Evolutionary conservation across 306 rosid species (phyloP).

Genomic region (Cotoneaster glaucophyllus): DNA sequence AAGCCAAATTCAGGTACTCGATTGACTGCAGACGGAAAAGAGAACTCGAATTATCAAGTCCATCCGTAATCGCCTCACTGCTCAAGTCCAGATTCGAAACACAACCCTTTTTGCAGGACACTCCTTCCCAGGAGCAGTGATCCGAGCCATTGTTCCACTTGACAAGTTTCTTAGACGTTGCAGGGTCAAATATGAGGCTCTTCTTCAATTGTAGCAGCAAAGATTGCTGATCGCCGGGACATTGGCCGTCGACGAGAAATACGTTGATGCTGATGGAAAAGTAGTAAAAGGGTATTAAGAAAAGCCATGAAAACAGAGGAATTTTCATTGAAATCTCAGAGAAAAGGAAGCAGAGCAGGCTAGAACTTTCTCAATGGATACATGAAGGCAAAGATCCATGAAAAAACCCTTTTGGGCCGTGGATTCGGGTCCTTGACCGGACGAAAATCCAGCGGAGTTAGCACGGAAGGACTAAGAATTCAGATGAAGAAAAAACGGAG

Average conservation of each 20-base stretch:
- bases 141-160: conserved; percentile 24
- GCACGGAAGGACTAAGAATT: not conserved
- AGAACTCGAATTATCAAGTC: conserved; percentile 14
- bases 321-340: conserved; percentile 22
- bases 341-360: not conserved
- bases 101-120: conserved; percentile 22
- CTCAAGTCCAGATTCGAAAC: conserved; percentile 22
- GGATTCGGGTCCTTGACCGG: not conserved
- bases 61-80: not conserved
- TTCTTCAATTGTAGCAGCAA: conserved; percentile 41
- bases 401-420: not conserved
- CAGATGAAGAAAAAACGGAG: not conserved
- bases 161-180: conserved; percentile 12
- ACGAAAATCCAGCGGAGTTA: not conserved
- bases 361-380: not conserved
- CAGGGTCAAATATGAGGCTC: not conserved
- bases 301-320: conserved; percentile 18
- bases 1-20: conserved; percentile 19
- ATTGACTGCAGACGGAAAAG: conserved; percentile 25
- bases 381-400: not conserved
- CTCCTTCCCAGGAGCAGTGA: conserved; percentile 50
- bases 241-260: not conserved
- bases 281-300: conserved; percentile 5
- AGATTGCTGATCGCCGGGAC: conserved; percentile 13
- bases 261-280: conserved; percentile 1